Evolutionary conservation across 2,329 filamentous ascomycete genomes (phyloP), one percentile per base, ranked within the genome.

Genomic region (Stagonosporopsis rhizophila): DNA sequence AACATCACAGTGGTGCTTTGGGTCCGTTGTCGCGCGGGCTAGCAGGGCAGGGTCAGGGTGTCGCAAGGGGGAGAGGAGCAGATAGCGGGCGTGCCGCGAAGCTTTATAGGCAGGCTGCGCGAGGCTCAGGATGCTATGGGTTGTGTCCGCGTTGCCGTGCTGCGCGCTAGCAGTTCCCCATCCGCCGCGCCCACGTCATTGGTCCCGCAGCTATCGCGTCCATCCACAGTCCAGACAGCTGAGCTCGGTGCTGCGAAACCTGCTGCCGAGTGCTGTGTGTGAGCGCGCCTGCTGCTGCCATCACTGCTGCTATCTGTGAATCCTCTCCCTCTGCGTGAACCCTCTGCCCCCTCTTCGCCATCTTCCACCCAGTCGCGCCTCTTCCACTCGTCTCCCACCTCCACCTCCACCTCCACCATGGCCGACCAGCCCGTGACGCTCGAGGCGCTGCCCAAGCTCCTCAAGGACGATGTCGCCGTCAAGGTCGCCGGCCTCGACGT

Each of bases 401-500:
- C 41, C 27, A 3, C 41, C 4, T 27, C 17, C 27, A 17, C 11
- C 8, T 19, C 17, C 52, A 58, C 42, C 48, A 73, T 73, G 71
- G 53, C 69, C 35, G 52, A 40, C 32, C 32, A 48, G 32, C 57
- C 67, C 57, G 59, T 90, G 65, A 92, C 89, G 22, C 75, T 83
- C 62, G 85, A 88, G 46, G 82, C 85, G 60, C 83, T 96, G 55
- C 83, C 87, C 20, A 75, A 83, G 52, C 77, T 94, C 47, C 87
- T 95, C 59, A 80, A 84, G 62, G 68, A 88, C 72, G 92, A 96
- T 76, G 83, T 79, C 46, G 88, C 89, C 70, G 90, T 96, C 78
- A 97, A 96, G 77, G 85, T 97, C 37, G 92, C 91, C 9, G 93
- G 92, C 37, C 79, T 95, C 59, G 92, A 97, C 74, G 89, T 93